Evolutionary conservation across 176 grass and related monocot genomes (phyloP), one percentile per base, ranked within the genome.

Genomic region (maize (Zea mays)): DNA sequence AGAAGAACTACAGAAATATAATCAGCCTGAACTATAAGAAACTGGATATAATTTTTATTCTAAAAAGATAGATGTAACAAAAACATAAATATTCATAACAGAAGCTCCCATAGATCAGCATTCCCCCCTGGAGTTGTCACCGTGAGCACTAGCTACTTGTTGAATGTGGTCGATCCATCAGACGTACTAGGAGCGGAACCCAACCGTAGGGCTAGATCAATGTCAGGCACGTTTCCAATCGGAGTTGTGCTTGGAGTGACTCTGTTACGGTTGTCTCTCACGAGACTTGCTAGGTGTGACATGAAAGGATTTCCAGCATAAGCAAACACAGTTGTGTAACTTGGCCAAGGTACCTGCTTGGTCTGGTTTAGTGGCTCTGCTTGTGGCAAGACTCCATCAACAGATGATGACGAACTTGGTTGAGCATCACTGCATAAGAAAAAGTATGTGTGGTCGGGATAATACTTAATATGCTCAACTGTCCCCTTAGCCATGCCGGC

Each of bases 401-500:
- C 5, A 14, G 52, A 57, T 57, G 8, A 9, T 57, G 8, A 9
- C 14, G 42, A 8, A 58, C 33, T 12, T 4, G 39, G 21, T 10
- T 10, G 41, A 5, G 15, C 27, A 70, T 44, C 8, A 66, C n/a
- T 27, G 5, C 70, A 44, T 6, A 33, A 45, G 20, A 65, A 37
- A 35, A 15, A 1, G 11, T 42, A 74, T 2, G 13, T 55, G 11
- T 66, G 47, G 61, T 82, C 80, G 10, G 80, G 80, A 13, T 9
- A 52, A 3, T 66, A 82, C 61, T 46, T 82, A 39, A 74, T 63
- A 12, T 82, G 80, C 48, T 43, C 27, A 33, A 82, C 61, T 0
- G 9, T 82, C 10, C 80, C 71, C 21, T 46, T 74, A 3, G 46
- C 5, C 80, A 56, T 45, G 60, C 71, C 71, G 0, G 14, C 39